A percentile compares a stretch with the other conserved stretches of the same genome.
These are phyloP conservation scores for Hyphodiscus hymeniophilus DNA, from an alignment of 495 filamentous ascomycete genomes.

Conservation along the genomic window DNA sequence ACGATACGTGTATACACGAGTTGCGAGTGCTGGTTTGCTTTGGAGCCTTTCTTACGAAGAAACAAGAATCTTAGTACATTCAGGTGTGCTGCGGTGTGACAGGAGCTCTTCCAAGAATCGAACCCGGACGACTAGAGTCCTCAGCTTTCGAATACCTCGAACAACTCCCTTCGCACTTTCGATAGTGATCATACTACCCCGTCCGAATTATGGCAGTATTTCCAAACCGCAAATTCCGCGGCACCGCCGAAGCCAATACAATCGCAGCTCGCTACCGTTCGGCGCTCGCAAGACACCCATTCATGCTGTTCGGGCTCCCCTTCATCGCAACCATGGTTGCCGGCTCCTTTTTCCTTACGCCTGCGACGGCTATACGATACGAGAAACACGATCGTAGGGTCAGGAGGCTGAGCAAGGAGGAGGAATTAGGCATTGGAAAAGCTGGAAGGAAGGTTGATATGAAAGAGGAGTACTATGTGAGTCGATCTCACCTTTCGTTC, in stretches of 20 bases:
- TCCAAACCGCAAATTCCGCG: conserved; percentile 61
- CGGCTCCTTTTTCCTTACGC: conserved; percentile 88
- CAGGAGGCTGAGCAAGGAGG: conserved; percentile 70
- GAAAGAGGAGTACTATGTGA: conserved; percentile 89
- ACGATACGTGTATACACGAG: too few relatives aligned
- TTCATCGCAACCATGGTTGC: conserved; percentile 90
- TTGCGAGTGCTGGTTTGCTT: too few relatives aligned
- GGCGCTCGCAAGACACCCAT: conserved; percentile 64
- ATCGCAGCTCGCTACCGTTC: conserved; percentile 70
- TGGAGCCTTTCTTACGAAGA: too few relatives aligned
- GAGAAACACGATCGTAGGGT: conserved; percentile 86
- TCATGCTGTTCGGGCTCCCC: conserved; percentile 90
- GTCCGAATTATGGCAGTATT: conserved; percentile 75
- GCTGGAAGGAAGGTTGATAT: conserved; percentile 65
- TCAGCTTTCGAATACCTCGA: too few relatives aligned
- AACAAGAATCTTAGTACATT: too few relatives aligned
- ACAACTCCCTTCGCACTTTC: too few relatives aligned
- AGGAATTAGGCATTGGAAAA: conserved; percentile 72
- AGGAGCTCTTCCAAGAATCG: too few relatives aligned
- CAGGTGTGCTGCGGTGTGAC: too few relatives aligned
- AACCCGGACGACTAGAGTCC: too few relatives aligned
- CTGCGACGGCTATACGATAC: conserved; percentile 86
- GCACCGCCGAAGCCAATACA: conserved; percentile 47
- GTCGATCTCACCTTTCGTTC: conserved; percentile 25
- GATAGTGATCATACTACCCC: too few relatives aligned